Evolutionary conservation across 2,329 filamentous ascomycete genomes (phyloP).

Genomic region (Ilyonectria mors-panacis): DNA sequence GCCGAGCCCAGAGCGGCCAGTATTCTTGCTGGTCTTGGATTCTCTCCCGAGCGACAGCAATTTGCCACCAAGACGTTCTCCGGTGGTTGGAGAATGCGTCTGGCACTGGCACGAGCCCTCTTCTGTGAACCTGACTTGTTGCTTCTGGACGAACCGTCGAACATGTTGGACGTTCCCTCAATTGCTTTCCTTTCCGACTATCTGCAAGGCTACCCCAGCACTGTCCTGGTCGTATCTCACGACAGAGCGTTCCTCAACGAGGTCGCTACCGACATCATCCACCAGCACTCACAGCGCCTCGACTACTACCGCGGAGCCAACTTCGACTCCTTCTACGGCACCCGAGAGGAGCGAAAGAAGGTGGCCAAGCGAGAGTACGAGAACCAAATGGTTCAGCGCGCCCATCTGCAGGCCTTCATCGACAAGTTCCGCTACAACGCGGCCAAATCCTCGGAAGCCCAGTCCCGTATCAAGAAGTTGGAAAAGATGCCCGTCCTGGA

Average conservation of each 20-base stretch:
- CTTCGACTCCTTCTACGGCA: slow-evolving; percentile 97
- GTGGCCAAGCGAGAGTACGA: slow-evolving; percentile 97
- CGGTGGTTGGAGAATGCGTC: slow-evolving; percentile 99
- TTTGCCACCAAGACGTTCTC: slow-evolving; percentile 98
- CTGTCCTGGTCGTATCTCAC: slow-evolving; percentile 96
- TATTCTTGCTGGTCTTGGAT: slow-evolving; percentile 96
- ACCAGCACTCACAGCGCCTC: slow-evolving; percentile 95
- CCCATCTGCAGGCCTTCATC: slow-evolving; percentile 97
- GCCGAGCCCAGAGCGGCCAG: slow-evolving; percentile 95
- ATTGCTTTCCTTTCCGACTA: slow-evolving; percentile 98
- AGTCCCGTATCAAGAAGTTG: slow-evolving; percentile 98
- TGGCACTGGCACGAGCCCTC: slow-evolving; percentile 92
- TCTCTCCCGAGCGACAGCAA: slow-evolving; percentile 93
- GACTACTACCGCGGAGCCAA: slow-evolving; percentile 99
- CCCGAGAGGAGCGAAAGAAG: slow-evolving; percentile 97
- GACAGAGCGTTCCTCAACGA: slow-evolving; percentile 99
- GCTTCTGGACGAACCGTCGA: slow-evolving; percentile 98
- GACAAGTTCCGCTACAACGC: slow-evolving; percentile 99
- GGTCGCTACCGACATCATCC: slow-evolving; percentile 98
- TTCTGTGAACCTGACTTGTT: slow-evolving; percentile 98
- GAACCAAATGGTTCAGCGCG: slow-evolving; percentile 95
- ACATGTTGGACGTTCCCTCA: slow-evolving; percentile 99
- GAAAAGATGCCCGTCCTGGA: slow-evolving; percentile 96
- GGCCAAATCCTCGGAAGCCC: slow-evolving; percentile 97
- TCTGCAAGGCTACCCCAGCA: slow-evolving; percentile 93